These are phyloP conservation scores for Phytophthora litchii DNA, from an alignment of 352 stramenopile species.

Conservation along the genomic window DNA sequence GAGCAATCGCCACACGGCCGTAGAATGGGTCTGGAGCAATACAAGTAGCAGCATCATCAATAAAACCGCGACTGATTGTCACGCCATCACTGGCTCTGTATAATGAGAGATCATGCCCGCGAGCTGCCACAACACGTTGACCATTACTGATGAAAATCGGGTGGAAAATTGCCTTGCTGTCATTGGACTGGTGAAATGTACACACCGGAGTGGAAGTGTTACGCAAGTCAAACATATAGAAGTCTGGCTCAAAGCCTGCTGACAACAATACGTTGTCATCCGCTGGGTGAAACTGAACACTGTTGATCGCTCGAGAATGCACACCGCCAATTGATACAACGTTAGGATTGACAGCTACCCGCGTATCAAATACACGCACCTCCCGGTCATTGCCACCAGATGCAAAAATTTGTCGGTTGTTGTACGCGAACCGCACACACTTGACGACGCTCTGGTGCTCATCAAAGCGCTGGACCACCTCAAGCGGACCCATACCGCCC, in stretches of 20 bases:
- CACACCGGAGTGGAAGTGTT: conserved; percentile 37
- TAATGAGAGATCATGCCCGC: conserved; percentile 42
- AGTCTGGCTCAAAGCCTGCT: conserved; percentile 51
- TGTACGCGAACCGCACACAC: conserved; percentile 42
- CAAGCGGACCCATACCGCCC: conserved; percentile 15
- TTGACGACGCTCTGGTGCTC: conserved; percentile 57
- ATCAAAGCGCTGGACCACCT: conserved; percentile 35
- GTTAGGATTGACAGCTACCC: conserved; percentile 10
- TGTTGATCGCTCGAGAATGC: conserved; percentile 57
- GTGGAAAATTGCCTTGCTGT: conserved; percentile 51
- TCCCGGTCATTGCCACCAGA: conserved; percentile 55
- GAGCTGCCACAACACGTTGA: conserved; percentile 34
- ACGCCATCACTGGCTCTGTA: conserved; percentile 44
- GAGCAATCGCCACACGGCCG: conserved; percentile 41
- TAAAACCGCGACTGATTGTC: conserved; percentile 41
- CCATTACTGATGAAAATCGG: conserved; percentile 50
- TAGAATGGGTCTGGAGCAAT: conserved; percentile 45
- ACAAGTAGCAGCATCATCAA: conserved; percentile 36
- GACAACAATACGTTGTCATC: conserved; percentile 50
- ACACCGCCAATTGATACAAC: conserved; percentile 14
- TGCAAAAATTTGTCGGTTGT: conserved; percentile 33
- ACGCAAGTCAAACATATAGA: conserved; percentile 59
- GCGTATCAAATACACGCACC: conserved; percentile 48
- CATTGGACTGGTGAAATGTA: conserved; percentile 34
- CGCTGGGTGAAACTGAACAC: conserved; percentile 56